phyloP scores from a whole-genome alignment of 495 filamentous ascomycete genomes.

The Cercophora scortea region DNA sequence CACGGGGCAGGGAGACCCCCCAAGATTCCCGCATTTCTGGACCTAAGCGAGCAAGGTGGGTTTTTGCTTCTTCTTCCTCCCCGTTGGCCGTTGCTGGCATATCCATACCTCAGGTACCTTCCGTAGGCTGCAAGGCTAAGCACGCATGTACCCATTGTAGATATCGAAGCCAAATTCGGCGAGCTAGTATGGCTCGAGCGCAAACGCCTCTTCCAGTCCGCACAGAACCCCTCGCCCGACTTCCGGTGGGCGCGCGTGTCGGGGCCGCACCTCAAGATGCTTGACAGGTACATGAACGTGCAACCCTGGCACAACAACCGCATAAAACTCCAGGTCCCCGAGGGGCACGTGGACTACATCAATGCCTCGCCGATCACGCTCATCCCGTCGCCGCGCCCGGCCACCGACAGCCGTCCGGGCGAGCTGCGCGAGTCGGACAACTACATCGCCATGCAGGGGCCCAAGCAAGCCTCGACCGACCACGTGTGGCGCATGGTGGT shows the following conservation, averaged over 20 bases:
- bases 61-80: not conserved
- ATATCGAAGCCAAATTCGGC: constrained; percentile 46
- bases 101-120: not conserved
- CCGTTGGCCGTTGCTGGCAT: not conserved
- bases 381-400: constrained; percentile 54
- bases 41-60: constrained; percentile 21
- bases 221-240: constrained; percentile 34
- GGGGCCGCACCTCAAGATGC: constrained; percentile 38
- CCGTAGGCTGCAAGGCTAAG: not conserved
- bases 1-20: constrained; percentile 6
- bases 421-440: constrained; percentile 27
- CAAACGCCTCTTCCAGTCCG: constrained; percentile 39
- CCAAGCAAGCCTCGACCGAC: constrained; percentile 59
- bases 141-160: constrained; percentile 13
- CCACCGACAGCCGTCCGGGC: constrained; percentile 10
- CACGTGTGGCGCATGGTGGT: constrained; percentile 97
- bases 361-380: constrained; percentile 87
- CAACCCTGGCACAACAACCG: constrained; percentile 82
- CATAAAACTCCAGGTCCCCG: constrained; percentile 72
- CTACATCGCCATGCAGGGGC: constrained; percentile 66
- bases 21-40: constrained; percentile 38
- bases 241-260: constrained; percentile 48
- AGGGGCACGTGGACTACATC: constrained; percentile 81
- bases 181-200: constrained; percentile 58
- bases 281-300: constrained; percentile 81